Base-by-base conservation (phyloP, 495 filamentous ascomycete genomes). In the Bathelium albidoporum region DNA sequence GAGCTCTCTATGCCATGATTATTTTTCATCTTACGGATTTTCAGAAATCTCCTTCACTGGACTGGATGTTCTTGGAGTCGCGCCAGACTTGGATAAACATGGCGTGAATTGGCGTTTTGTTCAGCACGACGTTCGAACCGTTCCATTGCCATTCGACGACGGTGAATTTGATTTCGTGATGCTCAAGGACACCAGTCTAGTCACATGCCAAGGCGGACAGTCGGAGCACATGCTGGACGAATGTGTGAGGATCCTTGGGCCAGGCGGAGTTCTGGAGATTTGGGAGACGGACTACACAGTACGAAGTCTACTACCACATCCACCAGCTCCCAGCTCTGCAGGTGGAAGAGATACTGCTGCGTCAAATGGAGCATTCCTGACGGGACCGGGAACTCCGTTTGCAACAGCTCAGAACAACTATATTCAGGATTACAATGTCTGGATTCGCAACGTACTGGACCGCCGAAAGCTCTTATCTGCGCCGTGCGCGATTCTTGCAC, bases 141-240 rank as follows among this genome's bases (percentile, higher is more conserved):
- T 82, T 0, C 88, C 89, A 2, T 77, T 93, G 52, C 93, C 93
- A 1, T 92, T 96, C 63, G 80, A 84, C 4, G 89, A 92, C 64
- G 84, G 81, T 26, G 88, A 90, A 72, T 97, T 96, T 73, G 91
- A 96, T 70, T 81, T 95, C 24, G 83, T 97, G 61, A 90, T 96
- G 77, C 83, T 91, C 61, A 95, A 96, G 73, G 92, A 96, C 72
- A 78, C 92, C 67, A 85, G 84, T 44, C 80, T 95, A 72, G 85
- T 83, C 62, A 81, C 73, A 28, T 72, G 81, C 14, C 73, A 82
- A 36, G 83, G 83, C 20, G 82, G 80, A 24, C 80, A 81, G 14
- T 81, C 86, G 68, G 83, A 88, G 43, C 83, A 85, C 9, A 76
- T 91, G 16, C 80, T 95, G 62, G 84, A 87, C 43, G 91, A 96